Base-by-base conservation (phyloP, 1,139 yeast species). In the Taiozyma onychis region DNA sequence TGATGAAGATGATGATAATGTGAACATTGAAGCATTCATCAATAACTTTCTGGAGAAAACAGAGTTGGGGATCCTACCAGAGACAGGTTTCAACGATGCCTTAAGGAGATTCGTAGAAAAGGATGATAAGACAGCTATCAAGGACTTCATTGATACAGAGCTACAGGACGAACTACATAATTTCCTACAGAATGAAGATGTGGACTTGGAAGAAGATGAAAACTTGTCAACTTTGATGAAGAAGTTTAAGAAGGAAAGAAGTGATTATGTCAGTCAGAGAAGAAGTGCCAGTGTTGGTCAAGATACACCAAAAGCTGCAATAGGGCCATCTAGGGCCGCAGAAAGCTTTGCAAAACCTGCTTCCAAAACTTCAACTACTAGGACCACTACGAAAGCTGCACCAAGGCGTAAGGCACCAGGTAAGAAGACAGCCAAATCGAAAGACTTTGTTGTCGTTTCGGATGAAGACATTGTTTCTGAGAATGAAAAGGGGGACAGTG, bases 101-200 rank as follows among this genome's bases (percentile, higher is more conserved):
- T 81, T 91, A 2, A 76, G 79, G 50, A 77, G 76, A 51, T 86
- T 80, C 64, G 83, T 93, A 8, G 90, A 86, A 43, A 87, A 88
- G 57, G 97, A 90, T 54, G 97, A 91, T 60, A 87, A 85, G 60
- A 72, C 73, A 45, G 80, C 91, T 0, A 70, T 93, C 49, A 81
- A 79, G 51, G 78, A 77, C 44, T 89, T 85, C 64, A 83, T 93
- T 9, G 85, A 84, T 46, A 71, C 71, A 22, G 89, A 91, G 52
- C 72, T 90, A 52, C 75, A 73, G 26, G 74, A 74, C 44, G 95
- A 88, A 58, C 75, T 87, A 24, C 72, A 78, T 41, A 69, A 80
- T 52, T 69, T 91, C 49, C 66, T 82, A 52, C 69, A 75, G 22
- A 65, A 71, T 45, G 72, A 70, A 11, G 69, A 70, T 16, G 60